Percentiles rank a stretch among this genome's conserved stretches.
Evolutionary conservation across 2,329 filamentous ascomycete species (phyloP).

Genomic region (Metarhizium robertsii): DNA sequence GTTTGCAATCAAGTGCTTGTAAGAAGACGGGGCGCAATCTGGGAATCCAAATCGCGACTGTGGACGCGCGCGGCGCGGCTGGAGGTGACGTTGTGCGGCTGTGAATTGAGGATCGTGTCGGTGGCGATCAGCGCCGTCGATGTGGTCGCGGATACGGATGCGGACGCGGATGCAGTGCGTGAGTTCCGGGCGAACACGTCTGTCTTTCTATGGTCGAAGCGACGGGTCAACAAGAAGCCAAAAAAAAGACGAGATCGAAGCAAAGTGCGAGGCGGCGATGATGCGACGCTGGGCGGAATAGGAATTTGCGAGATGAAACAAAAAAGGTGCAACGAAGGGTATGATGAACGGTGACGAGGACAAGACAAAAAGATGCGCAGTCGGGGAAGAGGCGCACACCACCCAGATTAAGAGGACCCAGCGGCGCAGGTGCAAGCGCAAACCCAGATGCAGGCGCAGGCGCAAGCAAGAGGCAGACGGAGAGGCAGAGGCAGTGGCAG

Average conservation of each 20-base stretch:
- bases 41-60: neutral
- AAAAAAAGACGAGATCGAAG: neutral
- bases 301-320: neutral
- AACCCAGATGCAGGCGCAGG: constrained; percentile 9
- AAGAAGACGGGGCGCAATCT: neutral
- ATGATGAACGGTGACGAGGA: neutral
- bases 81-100: neutral
- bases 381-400: constrained; percentile 4
- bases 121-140: neutral
- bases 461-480: constrained; percentile 6
- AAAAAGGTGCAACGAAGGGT: neutral
- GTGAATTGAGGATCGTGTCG: neutral
- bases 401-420: neutral
- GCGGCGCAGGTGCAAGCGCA: constrained; percentile 7
- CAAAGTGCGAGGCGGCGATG: neutral
- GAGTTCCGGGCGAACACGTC: neutral
- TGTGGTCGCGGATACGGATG: neutral
- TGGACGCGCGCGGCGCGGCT: neutral
- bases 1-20: neutral
- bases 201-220: neutral
- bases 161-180: neutral
- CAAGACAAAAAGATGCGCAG: constrained; percentile 2
- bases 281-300: neutral
- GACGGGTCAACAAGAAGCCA: neutral
- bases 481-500: neutral